Base-by-base conservation (phyloP, 768 basidiomycete species). In the Lactarius hengduanensis region DNA sequence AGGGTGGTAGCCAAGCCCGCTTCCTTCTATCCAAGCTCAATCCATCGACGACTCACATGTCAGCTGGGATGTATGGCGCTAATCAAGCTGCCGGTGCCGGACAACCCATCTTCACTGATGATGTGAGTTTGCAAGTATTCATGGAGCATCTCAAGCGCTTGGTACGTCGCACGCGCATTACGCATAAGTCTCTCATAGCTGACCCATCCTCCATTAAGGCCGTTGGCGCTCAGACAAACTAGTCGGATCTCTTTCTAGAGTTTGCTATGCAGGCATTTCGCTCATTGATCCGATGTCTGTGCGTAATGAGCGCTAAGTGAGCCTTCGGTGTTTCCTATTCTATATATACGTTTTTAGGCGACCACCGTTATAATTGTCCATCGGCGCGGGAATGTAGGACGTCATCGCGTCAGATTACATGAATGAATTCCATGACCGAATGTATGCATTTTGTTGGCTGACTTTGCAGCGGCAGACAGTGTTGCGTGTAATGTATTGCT, bases 31-130 rank as follows among this genome's bases (percentile, higher is more conserved):
- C 91, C 57, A 98, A 98, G 77, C 81, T 99, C 50, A 99, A 98
- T 76, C 97, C 97, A 2, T 96, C 94, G 64, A 98, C 96, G 66
- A 98, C 96, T 47, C 96, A 99, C 76, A 94, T 97, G 90, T 91
- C 92, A 28, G 85, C 85, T 69, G 86, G 86, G 65, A 93, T 96
- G 86, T 96, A 96, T 76, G 93, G 94, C n/a, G 83, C 87, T 4
- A 82, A 84, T 10, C 82, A 86, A 16, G 83, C 84, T 22, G 84
- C 85, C 11, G 82, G 82, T 10, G 79, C 84, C 2, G 96, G 96
- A 5, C 91, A 94, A 77, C 92, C 94, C 18, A 98, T 99, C 77
- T 97, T 98, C 77, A 99, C 97, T 63, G 97, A 98, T 75, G 96
- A 99, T 77, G 96, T 98, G 69, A 97, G 94, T 75, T 84, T 98